Evolutionary conservation across 768 basidiomycete species (phyloP).

Genomic region (Boletus fagicola): DNA sequence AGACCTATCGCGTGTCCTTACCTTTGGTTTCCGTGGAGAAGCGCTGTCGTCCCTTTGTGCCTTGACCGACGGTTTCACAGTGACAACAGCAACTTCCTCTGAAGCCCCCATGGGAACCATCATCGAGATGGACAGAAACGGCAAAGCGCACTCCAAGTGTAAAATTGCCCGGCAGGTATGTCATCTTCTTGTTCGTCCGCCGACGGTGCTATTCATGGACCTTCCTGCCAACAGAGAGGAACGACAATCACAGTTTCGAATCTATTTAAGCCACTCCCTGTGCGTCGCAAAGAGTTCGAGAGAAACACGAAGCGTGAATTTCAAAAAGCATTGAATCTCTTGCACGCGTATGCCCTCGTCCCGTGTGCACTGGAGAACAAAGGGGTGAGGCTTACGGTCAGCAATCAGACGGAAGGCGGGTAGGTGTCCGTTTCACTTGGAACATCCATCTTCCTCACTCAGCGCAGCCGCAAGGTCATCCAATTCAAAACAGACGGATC

Average conservation of each 20-base stretch:
- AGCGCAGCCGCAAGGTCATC: slow-evolving; percentile 53
- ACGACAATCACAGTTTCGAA: slow-evolving; percentile 74
- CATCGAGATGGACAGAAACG: slow-evolving; percentile 69
- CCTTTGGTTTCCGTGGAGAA: slow-evolving; percentile 96
- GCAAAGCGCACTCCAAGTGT: slow-evolving; percentile 53
- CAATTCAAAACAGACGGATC: slow-evolving; percentile 75
- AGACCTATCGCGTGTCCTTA: slow-evolving; percentile 68
- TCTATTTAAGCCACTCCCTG: slow-evolving; percentile 81
- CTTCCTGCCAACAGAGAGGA: slow-evolving; percentile 57
- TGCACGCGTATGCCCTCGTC: slow-evolving; percentile 88
- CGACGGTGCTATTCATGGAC: not conserved
- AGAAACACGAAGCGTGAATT: slow-evolving; percentile 88
- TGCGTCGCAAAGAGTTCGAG: slow-evolving; percentile 88
- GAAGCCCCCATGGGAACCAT: slow-evolving; percentile 77
- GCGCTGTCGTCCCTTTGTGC: slow-evolving; percentile 93
- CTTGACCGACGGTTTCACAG: slow-evolving; percentile 61
- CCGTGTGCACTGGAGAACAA: slow-evolving; percentile 59
- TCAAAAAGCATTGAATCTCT: slow-evolving; percentile 73
- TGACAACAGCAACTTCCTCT: slow-evolving; percentile 70
- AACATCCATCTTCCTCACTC: slow-evolving; percentile 4
- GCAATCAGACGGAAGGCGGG: slow-evolving; percentile 70
- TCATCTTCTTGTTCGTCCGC: not conserved
- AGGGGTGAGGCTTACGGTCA: slow-evolving; percentile 73
- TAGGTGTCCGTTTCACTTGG: slow-evolving; percentile 35
- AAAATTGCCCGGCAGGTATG: slow-evolving; percentile 78